Evolutionary conservation across 1,284 basidiomycete genomes (phyloP), one percentile per base, ranked within the genome.

Genomic region (Pseudozyma flocculosa): DNA sequence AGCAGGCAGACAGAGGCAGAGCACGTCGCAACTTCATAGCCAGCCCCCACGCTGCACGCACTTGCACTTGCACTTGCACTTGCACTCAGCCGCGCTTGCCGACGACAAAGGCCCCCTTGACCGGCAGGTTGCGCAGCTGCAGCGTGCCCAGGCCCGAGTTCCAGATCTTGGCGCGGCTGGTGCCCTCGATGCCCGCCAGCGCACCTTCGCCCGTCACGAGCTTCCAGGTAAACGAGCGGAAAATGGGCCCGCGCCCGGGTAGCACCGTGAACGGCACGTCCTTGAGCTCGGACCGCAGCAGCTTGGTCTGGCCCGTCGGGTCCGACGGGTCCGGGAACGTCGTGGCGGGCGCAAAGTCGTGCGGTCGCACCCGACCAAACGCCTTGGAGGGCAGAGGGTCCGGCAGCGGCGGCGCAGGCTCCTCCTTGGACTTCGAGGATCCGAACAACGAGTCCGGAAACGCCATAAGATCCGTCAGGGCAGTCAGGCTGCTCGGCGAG

Each of bases 171-270:
- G 68, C 72, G 17, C 55, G 50, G 38, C 62, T 61, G 14, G 42
- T 57, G 2, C 72, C 72, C 42, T 74, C 68, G 22, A 74, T 70
- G 36, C 72, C 72, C 32, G 69, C 67, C 53, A 62, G 32, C 8
- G 70, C 70, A 3, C 72, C 72, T 39, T 72, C 64, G 34, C 70
- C 72, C 11, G 70, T 72, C 15, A 74, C 39, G 5, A 74, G 43
- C 60, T 67, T 70, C 70, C 72, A 72, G 11, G 64, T 68, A 42
- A 70, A 74, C 42, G 54, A 52, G n/a, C 68, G 58, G 52, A 74
- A 74, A 32, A 68, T 50, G 5, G 43, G 23, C 14, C 56, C 47
- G 1, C 70, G 57, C 2, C 70, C 72, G 3, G 66, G 62, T 4
- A 74, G 55, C 19, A 74, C 64, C 1, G 45, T 68, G 50, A 74